Conservation (phyloP, 495 filamentous ascomycete species). For the Haplographium delicatum region DNA sequence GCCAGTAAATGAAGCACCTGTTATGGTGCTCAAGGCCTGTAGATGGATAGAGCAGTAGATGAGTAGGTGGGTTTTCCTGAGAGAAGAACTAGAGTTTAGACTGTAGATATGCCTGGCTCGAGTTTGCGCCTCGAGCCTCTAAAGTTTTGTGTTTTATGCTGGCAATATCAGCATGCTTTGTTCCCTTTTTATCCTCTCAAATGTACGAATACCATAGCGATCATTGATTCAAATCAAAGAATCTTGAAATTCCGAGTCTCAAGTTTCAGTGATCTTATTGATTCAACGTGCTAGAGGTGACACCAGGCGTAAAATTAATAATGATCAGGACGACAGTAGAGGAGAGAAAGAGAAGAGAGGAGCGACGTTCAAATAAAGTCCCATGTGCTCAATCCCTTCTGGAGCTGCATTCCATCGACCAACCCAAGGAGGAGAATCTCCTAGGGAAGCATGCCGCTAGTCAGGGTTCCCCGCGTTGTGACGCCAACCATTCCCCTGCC, state of each 20-base stretch:
- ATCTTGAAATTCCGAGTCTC: neutral
- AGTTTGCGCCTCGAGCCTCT: neutral
- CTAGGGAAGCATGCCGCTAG: too few species aligned
- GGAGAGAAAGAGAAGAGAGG: neutral
- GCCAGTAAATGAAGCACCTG: too few species aligned
- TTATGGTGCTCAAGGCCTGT: too few species aligned
- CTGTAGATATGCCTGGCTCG: neutral
- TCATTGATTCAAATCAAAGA: neutral
- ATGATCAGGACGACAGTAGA: neutral
- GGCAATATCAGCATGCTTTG: neutral
- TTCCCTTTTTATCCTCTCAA: neutral
- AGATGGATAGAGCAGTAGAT: neutral
- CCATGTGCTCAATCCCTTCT: neutral
- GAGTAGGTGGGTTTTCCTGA: neutral
- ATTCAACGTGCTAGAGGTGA: too few species aligned
- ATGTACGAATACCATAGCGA: slow-evolving; percentile 12
- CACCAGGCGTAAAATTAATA: too few species aligned
- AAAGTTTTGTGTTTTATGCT: neutral
- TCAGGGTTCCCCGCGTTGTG: slow-evolving; percentile 9
- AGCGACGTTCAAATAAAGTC: slow-evolving; percentile 20
- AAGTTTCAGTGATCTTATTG: neutral
- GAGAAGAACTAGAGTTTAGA: slow-evolving; percentile 1
- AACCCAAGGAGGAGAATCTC: neutral
- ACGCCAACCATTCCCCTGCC: neutral
- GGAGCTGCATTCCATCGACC: neutral